A percentile compares a stretch with the other conserved stretches of the same genome.
Conservation (phyloP, 768 basidiomycete species). For the Kwoniella pini region DNA sequence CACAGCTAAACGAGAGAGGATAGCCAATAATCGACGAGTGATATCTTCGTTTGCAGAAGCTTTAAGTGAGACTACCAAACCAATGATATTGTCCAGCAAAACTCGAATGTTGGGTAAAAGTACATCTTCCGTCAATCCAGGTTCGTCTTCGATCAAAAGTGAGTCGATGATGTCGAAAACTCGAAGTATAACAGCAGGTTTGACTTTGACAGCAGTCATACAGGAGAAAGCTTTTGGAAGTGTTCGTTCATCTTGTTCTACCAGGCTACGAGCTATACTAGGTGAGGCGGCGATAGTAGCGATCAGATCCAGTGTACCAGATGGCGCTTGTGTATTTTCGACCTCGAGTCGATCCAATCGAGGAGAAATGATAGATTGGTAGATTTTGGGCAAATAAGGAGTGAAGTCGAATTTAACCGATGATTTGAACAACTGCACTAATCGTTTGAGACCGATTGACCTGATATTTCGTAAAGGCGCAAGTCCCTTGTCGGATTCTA, state of each 20-base stretch:
- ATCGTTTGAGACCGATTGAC: conserved; percentile 78
- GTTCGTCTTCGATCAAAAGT: conserved; percentile 60
- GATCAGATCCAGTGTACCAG: conserved; percentile 82
- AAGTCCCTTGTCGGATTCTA: conserved; percentile 53
- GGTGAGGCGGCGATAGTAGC: conserved; percentile 68
- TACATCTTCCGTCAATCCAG: conserved; percentile 68
- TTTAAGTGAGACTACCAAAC: conserved; percentile 66
- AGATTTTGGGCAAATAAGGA: conserved; percentile 68
- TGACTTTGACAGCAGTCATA: conserved; percentile 78
- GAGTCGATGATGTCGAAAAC: conserved; percentile 83
- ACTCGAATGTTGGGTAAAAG: conserved; percentile 61
- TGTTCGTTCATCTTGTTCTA: conserved; percentile 67
- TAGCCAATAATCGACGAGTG: conserved; percentile 75
- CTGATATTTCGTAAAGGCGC: conserved; percentile 66
- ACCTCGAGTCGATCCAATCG: conserved; percentile 70
- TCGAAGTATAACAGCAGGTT: conserved; percentile 74
- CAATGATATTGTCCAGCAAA: conserved; percentile 71
- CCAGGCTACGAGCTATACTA: conserved; percentile 66
- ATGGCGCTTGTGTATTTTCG: conserved; percentile 91
- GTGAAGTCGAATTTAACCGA: conserved; percentile 73
- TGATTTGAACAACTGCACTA: conserved; percentile 82
- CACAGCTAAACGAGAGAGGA: conserved; percentile 76
- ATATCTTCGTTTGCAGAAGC: conserved; percentile 58
- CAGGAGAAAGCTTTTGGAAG: conserved; percentile 80
- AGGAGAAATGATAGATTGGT: conserved; percentile 74